Percentiles rank a stretch among this genome's conserved stretches.
phyloP scores from a whole-genome alignment of 441 rosid genomes.

The Adansonia grandidieri region DNA sequence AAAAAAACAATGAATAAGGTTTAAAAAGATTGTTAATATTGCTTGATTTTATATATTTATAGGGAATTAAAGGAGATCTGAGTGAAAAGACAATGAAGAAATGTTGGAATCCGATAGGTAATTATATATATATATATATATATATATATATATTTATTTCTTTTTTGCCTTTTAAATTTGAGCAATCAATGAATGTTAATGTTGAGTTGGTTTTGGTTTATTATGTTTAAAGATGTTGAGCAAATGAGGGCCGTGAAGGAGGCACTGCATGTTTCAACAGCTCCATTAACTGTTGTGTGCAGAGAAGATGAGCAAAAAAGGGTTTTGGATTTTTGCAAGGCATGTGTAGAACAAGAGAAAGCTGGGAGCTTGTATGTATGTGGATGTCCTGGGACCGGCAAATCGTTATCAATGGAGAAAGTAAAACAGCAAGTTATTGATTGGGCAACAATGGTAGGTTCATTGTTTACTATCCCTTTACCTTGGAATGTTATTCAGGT shows the following conservation, averaged over 20 bases:
- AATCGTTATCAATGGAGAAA: constrained; percentile 77
- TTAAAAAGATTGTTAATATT: background rate
- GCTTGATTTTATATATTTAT: constrained; percentile 14
- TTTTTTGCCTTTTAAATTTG: background rate
- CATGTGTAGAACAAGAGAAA: constrained; percentile 53
- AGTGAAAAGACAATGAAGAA: constrained; percentile 29
- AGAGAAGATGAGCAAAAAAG: constrained; percentile 69
- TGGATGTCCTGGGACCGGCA: constrained; percentile 91
- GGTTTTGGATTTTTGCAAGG: constrained; percentile 66
- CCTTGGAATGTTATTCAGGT: background rate
- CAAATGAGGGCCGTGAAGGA: constrained; percentile 67
- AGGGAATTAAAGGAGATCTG: constrained; percentile 46
- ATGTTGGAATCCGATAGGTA: constrained; percentile 74
- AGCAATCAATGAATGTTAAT: background rate
- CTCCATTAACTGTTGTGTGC: constrained; percentile 59
- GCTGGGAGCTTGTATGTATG: constrained; percentile 78
- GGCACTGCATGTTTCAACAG: constrained; percentile 67
- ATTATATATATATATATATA: background rate
- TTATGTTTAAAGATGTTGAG: constrained; percentile 45
- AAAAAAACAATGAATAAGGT: background rate
- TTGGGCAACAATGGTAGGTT: constrained; percentile 66
- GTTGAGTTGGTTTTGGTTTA: background rate
- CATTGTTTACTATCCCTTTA: background rate
- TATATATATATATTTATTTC: too few species aligned
- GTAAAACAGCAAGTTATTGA: constrained; percentile 54